These are phyloP conservation scores for Botrytis squamosa DNA, from an alignment of 2,329 filamentous ascomycete species.

Conservation along the genomic window DNA sequence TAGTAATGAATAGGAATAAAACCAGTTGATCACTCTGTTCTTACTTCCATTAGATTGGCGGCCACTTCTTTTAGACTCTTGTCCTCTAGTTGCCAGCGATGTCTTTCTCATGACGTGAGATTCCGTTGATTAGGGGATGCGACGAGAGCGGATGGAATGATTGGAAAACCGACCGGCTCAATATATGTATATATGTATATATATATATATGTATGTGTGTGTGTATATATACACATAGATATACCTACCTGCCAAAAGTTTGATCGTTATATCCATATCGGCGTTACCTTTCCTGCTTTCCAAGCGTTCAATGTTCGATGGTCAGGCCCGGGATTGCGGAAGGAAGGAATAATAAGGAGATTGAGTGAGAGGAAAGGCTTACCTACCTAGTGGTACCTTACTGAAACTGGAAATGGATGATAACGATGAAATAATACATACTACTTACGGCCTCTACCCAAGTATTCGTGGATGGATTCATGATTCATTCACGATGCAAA, in stretches of 20 bases:
- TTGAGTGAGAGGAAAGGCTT: not conserved
- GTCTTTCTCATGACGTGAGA: not conserved
- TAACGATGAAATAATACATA: not conserved
- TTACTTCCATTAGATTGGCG: not conserved
- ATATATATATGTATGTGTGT: too few relatives aligned
- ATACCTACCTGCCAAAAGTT: too few relatives aligned
- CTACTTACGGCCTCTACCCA: not conserved
- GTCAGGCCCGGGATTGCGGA: not conserved
- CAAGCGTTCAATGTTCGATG: not conserved
- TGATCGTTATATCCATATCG: not conserved
- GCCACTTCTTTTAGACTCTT: not conserved
- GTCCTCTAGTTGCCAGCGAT: not conserved
- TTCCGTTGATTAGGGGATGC: not conserved
- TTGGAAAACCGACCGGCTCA: too few relatives aligned
- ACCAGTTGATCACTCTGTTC: not conserved
- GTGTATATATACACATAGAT: too few relatives aligned
- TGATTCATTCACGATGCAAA: not conserved
- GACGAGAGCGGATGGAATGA: not conserved
- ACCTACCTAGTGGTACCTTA: not conserved
- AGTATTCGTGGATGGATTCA: not conserved
- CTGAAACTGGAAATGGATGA: not conserved
- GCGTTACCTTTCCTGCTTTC: not conserved
- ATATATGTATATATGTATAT: too few relatives aligned
- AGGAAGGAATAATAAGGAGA: constrained; percentile 11
- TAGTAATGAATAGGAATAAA: not conserved